A percentile compares a stretch with the other conserved stretches of the same genome.
These are phyloP conservation scores for Rhodamnia argentea DNA, from an alignment of 345 rosid species.

Conservation along the genomic window DNA sequence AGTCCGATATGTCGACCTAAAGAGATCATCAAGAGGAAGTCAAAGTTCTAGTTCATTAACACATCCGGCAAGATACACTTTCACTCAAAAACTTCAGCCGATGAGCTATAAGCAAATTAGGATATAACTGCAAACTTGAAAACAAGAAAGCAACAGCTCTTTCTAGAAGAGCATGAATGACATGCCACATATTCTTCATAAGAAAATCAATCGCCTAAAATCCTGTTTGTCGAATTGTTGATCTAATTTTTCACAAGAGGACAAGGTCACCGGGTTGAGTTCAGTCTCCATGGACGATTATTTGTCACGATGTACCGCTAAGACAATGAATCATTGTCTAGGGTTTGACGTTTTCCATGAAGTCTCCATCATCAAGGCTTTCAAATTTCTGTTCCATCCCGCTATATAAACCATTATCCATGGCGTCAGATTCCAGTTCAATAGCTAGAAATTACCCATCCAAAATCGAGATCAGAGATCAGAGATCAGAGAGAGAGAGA, in stretches of 20 bases:
- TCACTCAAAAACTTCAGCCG: neutral
- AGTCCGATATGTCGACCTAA: neutral
- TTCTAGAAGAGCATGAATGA: neutral
- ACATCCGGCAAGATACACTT: neutral
- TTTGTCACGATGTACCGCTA: neutral
- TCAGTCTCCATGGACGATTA: neutral
- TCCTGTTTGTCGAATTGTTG: too few relatives aligned
- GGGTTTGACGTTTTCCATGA: neutral
- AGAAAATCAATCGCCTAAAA: neutral
- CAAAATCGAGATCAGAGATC: too few relatives aligned
- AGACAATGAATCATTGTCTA: neutral
- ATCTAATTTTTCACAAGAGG: neutral
- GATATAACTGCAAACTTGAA: too few relatives aligned
- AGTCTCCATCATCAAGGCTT: too few relatives aligned
- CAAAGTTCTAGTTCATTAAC: neutral
- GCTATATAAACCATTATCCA: too few relatives aligned
- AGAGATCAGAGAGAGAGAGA: too few relatives aligned
- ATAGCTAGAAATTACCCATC: too few relatives aligned
- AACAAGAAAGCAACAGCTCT: too few relatives aligned
- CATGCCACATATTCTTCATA: neutral
- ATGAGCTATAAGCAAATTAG: neutral
- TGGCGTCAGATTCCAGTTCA: too few relatives aligned
- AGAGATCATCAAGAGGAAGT: neutral
- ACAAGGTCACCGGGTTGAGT: neutral
- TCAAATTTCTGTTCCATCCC: too few relatives aligned